These are phyloP conservation scores for Pyrenophora teres DNA, from an alignment of 2,329 filamentous ascomycete species.

Conservation along the genomic window DNA sequence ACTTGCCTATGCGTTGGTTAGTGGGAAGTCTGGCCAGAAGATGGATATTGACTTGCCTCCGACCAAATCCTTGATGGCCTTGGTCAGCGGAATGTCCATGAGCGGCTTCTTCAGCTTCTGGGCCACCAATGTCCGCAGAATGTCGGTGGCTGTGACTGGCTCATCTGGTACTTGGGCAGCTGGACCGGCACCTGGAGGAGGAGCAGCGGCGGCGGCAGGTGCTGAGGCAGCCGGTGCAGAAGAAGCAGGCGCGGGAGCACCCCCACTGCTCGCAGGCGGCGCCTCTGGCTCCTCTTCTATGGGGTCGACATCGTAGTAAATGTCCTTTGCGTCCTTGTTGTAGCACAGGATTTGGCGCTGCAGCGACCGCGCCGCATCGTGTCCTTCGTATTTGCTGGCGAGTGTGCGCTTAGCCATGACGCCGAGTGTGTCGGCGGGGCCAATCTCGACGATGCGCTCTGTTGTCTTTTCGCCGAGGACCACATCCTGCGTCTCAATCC, in stretches of 20 bases:
- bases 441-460: conserved; percentile 96
- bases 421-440: conserved; percentile 93
- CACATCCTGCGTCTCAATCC: conserved; percentile 99
- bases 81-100: conserved; percentile 85
- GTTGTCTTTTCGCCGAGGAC: conserved; percentile 95
- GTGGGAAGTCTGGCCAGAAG: conserved; percentile 18
- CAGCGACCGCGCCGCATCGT: conserved; percentile 94
- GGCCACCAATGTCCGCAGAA: conserved; percentile 85
- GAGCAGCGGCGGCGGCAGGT: conserved; percentile 57
- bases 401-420: conserved; percentile 97
- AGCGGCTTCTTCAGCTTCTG: conserved; percentile 98
- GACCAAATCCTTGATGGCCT: conserved; percentile 98
- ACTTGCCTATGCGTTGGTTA: conserved; percentile 71
- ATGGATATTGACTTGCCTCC: conserved; percentile 69
- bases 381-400: conserved; percentile 96
- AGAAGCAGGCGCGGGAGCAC: conserved; percentile 50
- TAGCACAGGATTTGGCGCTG: conserved; percentile 98
- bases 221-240: conserved; percentile 57
- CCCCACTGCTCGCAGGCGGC: conserved; percentile 52
- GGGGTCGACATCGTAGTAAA: conserved; percentile 98
- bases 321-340: conserved; percentile 99
- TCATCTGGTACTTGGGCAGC: conserved; percentile 84
- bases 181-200: conserved; percentile 76
- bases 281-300: conserved; percentile 75
- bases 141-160: conserved; percentile 85